Conservation (phyloP, 331 rosid species). For the Pyrus hybrid region DNA sequence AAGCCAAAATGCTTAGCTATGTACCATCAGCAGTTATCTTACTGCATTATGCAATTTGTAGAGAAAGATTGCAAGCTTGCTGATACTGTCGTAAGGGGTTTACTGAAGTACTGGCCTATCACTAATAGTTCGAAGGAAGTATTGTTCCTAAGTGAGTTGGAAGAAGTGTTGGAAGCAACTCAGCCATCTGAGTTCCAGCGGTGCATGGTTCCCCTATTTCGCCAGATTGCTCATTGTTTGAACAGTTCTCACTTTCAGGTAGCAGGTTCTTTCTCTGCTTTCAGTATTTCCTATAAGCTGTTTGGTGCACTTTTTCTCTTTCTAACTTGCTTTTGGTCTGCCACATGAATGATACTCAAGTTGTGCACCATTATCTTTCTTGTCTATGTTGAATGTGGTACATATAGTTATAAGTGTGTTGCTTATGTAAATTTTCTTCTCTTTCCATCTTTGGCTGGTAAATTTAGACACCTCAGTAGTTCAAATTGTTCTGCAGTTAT, state of each 20-base stretch:
- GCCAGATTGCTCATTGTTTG: conserved; percentile 43
- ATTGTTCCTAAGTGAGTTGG: conserved; percentile 56
- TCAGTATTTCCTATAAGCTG: not conserved
- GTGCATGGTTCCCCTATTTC: conserved; percentile 61
- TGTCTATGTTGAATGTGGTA: not conserved
- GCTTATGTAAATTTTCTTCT: not conserved
- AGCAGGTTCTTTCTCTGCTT: not conserved
- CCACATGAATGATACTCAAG: not conserved
- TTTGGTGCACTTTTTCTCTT: not conserved
- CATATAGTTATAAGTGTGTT: not conserved
- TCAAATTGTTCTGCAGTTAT: not conserved
- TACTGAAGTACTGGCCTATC: conserved; percentile 71
- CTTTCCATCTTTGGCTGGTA: not conserved
- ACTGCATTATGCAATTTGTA: conserved; percentile 59
- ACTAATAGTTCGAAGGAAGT: conserved; percentile 51
- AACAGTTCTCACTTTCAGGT: conserved; percentile 75
- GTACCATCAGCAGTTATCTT: conserved; percentile 62
- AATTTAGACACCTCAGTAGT: not conserved
- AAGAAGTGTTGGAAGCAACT: conserved; percentile 65
- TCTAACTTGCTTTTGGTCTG: not conserved
- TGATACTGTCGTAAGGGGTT: conserved; percentile 61
- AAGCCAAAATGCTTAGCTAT: conserved; percentile 58
- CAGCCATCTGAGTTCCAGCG: conserved; percentile 66
- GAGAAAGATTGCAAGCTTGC: conserved; percentile 74
- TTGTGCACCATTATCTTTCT: not conserved